phyloP scores from a whole-genome alignment of 352 stramenopile species.

The Phytophthora vignae region DNA sequence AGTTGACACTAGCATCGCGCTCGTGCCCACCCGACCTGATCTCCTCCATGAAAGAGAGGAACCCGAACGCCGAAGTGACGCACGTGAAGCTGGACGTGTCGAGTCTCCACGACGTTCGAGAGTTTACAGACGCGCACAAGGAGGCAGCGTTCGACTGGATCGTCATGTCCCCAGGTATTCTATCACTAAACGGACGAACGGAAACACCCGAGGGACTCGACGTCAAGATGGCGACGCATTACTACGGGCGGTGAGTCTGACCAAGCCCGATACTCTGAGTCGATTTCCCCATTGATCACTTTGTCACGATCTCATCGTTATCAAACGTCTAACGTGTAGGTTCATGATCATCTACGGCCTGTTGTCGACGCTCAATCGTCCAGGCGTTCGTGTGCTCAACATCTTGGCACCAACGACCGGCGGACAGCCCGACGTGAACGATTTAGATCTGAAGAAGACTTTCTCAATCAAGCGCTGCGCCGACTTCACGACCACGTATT shows the following conservation, averaged over 20 bases:
- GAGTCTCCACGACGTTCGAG: conserved; percentile 18
- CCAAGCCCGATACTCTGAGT: not conserved
- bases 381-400: conserved; percentile 22
- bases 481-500: conserved; percentile 24
- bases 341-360: conserved; percentile 26
- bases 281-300: not conserved
- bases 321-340: not conserved
- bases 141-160: conserved; percentile 25
- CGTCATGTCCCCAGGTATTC: conserved; percentile 18
- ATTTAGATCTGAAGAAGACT: conserved; percentile 28
- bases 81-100: conserved; percentile 25
- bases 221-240: conserved; percentile 30
- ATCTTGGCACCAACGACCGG: conserved; percentile 15
- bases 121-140: conserved; percentile 21
- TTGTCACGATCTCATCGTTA: not conserved
- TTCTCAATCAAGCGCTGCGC: conserved; percentile 28
- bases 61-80: conserved; percentile 21
- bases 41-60: conserved; percentile 20
- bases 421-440: conserved; percentile 15
- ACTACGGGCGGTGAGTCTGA: conserved; percentile 17
- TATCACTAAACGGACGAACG: conserved; percentile 20
- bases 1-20: conserved; percentile 24
- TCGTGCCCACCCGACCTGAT: conserved; percentile 26
- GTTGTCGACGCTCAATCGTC: conserved; percentile 13
- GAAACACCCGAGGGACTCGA: conserved; percentile 25